A percentile compares a stretch with the other conserved stretches of the same genome.
These are phyloP conservation scores for Sporobolomyces phaffii DNA, from an alignment of 768 basidiomycete species.

Conservation along the genomic window DNA sequence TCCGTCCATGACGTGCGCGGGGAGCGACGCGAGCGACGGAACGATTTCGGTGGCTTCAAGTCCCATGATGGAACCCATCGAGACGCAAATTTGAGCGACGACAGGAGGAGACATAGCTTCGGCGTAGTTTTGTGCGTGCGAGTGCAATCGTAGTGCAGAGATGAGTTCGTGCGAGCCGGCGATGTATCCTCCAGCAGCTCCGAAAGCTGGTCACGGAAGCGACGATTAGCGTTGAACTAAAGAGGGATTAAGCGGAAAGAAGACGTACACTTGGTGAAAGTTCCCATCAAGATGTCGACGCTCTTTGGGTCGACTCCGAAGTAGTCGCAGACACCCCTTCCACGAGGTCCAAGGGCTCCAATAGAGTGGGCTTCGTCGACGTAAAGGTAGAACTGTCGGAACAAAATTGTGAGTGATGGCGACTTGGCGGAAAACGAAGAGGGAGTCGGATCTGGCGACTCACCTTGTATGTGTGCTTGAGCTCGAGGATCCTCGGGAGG, in stretches of 20 bases:
- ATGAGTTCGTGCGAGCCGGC: slow-evolving; percentile 75
- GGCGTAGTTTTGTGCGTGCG: slow-evolving; percentile 69
- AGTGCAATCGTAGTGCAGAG: slow-evolving; percentile 60
- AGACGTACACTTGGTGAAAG: slow-evolving; percentile 63
- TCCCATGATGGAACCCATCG: slow-evolving; percentile 97
- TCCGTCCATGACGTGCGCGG: slow-evolving; percentile 68
- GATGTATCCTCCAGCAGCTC: slow-evolving; percentile 90
- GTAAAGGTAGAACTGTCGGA: slow-evolving; percentile 78
- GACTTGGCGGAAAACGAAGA: neutral
- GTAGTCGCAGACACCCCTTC: slow-evolving; percentile 92
- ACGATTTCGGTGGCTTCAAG: slow-evolving; percentile 42
- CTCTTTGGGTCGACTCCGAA: slow-evolving; percentile 72
- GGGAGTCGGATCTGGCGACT: slow-evolving; percentile 24
- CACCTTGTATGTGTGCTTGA: slow-evolving; percentile 95
- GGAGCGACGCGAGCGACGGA: slow-evolving; percentile 51
- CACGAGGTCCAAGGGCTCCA: slow-evolving; percentile 87
- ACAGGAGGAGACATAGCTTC: slow-evolving; percentile 88
- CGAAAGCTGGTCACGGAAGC: slow-evolving; percentile 55
- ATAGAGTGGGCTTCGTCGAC: slow-evolving; percentile 97
- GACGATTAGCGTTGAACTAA: too few relatives aligned
- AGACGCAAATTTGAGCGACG: slow-evolving; percentile 79
- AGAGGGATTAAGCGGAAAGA: too few relatives aligned
- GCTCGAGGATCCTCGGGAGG: slow-evolving; percentile 69
- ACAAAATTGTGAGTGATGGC: neutral
- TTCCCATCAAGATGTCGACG: slow-evolving; percentile 95